Evolutionary conservation across 257 asterid genomes (phyloP), one percentile per base, ranked within the genome.

Genomic region (Solanum corneliomulleri): DNA sequence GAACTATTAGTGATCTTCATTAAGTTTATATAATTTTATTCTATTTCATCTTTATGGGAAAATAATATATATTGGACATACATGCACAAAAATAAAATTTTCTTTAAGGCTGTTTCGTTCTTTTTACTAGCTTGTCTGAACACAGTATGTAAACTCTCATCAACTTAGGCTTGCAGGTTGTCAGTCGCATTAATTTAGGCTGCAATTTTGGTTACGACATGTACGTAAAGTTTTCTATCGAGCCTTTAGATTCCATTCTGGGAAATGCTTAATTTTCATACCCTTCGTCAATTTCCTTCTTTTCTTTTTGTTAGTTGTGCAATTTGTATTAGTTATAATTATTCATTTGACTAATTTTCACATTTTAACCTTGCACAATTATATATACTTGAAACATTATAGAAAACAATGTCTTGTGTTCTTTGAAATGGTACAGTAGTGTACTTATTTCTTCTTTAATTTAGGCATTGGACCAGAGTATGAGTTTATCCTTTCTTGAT

Each of bases 101-200:
- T 33, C 35, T 33, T 33, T 33, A 33, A 33, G 35, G 35, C 5
- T 33, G 35, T 33, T 33, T 33, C 35, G 5, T 33, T 33, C 35
- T 3, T 33, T 33, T 33, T 33, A 33, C 35, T 33, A 33, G 35
- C 35, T 3, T 33, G 35, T 33, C 35, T 33, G 1, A 33, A 33
- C 35, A 44, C 41, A 25, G n/a, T 45, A 44, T 25, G 39, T 58
- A 66, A 41, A 44, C 82, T 58, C 64, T 15, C 87, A 66, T 77
- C 86, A 60, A 81, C 82, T 52, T 86, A 42, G 89, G 82, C 86
- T 89, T 93, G 92, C 93, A 95, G 98, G 98, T 95, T 77, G 87
- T 95, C 90, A 95, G 98, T 88, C 98, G 98, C 91, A 95, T 95
- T 87, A 95, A 95, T 87, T 92, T 89, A 95, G 98, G 98, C 77